A percentile compares a stretch with the other conserved stretches of the same genome.
Evolutionary conservation across 2,329 filamentous ascomycete species (phyloP).

Genomic region (Colletotrichum sp.): DNA sequence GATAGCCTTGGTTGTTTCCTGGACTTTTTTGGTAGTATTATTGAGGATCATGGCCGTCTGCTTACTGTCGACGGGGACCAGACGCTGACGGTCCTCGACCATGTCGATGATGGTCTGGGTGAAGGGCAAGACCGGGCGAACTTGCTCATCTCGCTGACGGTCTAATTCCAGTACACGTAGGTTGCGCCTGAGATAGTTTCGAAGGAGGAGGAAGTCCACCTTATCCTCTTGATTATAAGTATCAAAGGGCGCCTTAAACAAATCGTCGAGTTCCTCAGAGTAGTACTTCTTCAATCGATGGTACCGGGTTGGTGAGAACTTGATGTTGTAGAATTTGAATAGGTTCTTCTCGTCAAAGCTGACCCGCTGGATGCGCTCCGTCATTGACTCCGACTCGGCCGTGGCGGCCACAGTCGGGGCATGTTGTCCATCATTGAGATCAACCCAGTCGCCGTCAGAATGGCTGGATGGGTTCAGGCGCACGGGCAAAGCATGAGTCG

Average conservation of each 20-base stretch:
- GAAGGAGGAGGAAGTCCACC: slow-evolving; percentile 55
- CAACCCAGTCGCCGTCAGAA: neutral
- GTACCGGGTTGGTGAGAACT: slow-evolving; percentile 45
- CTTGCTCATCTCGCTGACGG: slow-evolving; percentile 41
- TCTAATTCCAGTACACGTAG: slow-evolving; percentile 13
- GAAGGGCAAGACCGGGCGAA: slow-evolving; percentile 49
- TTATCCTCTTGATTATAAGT: slow-evolving; percentile 44
- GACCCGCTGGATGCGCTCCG: slow-evolving; percentile 48
- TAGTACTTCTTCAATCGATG: slow-evolving; percentile 46
- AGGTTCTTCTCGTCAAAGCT: slow-evolving; percentile 51
- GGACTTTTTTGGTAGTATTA: slow-evolving; percentile 36
- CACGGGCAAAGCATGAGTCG: neutral
- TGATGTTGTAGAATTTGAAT: slow-evolving; percentile 53
- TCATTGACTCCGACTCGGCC: slow-evolving; percentile 33
- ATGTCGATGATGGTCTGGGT: slow-evolving; percentile 43
- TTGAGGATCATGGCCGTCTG: slow-evolving; percentile 47
- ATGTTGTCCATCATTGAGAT: neutral
- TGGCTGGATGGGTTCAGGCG: neutral
- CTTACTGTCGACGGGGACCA: slow-evolving; percentile 47
- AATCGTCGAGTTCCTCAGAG: slow-evolving; percentile 39
- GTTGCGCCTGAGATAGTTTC: slow-evolving; percentile 47
- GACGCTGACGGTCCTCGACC: slow-evolving; percentile 52
- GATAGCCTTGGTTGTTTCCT: slow-evolving; percentile 37
- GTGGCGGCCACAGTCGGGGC: neutral
- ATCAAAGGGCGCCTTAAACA: slow-evolving; percentile 31